These are phyloP conservation scores for Podospora sp. DNA, from an alignment of 495 filamentous ascomycete species.

Conservation along the genomic window DNA sequence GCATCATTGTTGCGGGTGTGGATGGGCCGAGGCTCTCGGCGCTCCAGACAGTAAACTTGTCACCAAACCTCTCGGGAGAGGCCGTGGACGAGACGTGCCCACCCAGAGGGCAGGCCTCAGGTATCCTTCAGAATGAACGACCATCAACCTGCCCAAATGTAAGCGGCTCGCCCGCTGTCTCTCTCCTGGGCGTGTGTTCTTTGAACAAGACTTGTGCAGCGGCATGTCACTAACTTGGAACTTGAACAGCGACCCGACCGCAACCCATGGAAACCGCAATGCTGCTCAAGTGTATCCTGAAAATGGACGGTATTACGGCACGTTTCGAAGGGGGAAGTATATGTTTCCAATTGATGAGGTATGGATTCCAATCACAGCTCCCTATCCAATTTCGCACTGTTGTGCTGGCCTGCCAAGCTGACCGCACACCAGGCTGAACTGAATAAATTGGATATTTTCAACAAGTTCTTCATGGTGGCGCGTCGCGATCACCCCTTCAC, in stretches of 20 bases:
- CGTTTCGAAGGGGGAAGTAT: conserved; percentile 58
- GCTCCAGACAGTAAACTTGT: not conserved
- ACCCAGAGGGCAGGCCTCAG: not conserved
- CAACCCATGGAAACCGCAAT: not conserved
- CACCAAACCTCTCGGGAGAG: not conserved
- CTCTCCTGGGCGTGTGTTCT: not conserved
- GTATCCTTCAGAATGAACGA: not conserved
- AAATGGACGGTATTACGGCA: conserved; percentile 61
- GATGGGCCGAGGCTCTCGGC: not conserved
- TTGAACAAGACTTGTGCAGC: not conserved
- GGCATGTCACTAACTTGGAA: not conserved
- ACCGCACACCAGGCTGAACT: conserved; percentile 57
- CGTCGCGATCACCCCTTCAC: conserved; percentile 60
- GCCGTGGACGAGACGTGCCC: not conserved
- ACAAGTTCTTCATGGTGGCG: conserved; percentile 71
- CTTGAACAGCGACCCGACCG: not conserved
- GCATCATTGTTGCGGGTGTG: not conserved
- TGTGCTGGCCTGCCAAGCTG: not conserved
- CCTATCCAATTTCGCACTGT: conserved; percentile 1
- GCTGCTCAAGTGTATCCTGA: conserved; percentile 44
- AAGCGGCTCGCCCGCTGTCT: not conserved
- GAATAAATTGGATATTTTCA: conserved; percentile 77
- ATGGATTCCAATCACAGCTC: conserved; percentile 15
- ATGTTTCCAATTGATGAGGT: conserved; percentile 68
- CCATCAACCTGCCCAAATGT: not conserved